Percentiles rank a stretch among this genome's conserved stretches.
These are phyloP conservation scores for Salix dunnii DNA, from an alignment of 345 rosid genomes.

Conservation along the genomic window DNA sequence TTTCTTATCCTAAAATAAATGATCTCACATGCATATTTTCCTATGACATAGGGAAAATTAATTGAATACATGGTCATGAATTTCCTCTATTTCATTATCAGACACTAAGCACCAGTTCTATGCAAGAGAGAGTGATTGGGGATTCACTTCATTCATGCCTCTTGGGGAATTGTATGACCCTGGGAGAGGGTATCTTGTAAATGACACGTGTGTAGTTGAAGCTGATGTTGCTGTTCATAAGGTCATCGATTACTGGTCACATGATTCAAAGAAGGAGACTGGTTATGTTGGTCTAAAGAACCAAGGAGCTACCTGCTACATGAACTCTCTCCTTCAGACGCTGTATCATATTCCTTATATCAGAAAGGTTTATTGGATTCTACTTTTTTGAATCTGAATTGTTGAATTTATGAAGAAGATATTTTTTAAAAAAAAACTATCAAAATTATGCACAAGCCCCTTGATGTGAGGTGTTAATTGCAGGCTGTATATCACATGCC, in stretches of 20 bases:
- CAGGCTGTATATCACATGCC: constrained; percentile 99
- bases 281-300: constrained; percentile 98
- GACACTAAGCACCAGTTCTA: constrained; percentile 92
- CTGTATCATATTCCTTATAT: constrained; percentile 92
- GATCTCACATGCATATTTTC: neutral
- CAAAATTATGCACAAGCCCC: neutral
- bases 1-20: neutral
- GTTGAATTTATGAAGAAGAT: neutral
- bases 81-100: constrained; percentile 25
- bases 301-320: constrained; percentile 99
- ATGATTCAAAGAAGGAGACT: constrained; percentile 94
- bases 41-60: neutral
- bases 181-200: constrained; percentile 70
- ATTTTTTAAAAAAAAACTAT: neutral
- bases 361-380: constrained; percentile 61
- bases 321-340: constrained; percentile 95
- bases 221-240: constrained; percentile 88
- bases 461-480: constrained; percentile 14
- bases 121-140: constrained; percentile 96
- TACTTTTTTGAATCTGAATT: neutral
- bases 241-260: constrained; percentile 77
- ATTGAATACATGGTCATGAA: neutral
- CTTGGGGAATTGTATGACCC: constrained; percentile 93
- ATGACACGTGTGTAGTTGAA: constrained; percentile 73
- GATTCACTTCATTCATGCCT: constrained; percentile 91